Conservation (phyloP, 164 flowering plant species). For the Stephania cephalantha region DNA sequence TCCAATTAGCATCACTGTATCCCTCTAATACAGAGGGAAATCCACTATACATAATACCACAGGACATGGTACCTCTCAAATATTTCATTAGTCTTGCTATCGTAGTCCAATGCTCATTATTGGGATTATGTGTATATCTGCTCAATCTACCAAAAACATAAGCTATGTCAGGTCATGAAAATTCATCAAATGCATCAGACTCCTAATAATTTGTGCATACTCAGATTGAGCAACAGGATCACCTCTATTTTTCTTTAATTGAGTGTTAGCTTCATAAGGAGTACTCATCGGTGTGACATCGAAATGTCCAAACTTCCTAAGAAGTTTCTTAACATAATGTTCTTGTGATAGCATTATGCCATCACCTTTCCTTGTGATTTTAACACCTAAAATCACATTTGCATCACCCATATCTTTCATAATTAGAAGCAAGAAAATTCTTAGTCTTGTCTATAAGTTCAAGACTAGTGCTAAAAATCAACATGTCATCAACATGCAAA, state of each 20-base stretch:
- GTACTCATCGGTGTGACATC: background rate
- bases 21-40: background rate
- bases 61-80: too few relatives aligned
- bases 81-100: too few relatives aligned
- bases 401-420: too few relatives aligned
- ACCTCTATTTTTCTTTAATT: too few relatives aligned
- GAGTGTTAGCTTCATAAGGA: too few relatives aligned
- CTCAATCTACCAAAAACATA: background rate
- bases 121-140: background rate
- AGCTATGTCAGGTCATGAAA: background rate
- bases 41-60: background rate
- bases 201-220: too few relatives aligned
- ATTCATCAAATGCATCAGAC: background rate
- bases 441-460: too few relatives aligned
- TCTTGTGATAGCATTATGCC: background rate
- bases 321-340: background rate
- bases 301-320: background rate
- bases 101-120: background rate
- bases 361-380: background rate
- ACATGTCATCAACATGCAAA: too few relatives aligned
- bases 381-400: background rate
- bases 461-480: too few relatives aligned
- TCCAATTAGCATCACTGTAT: conserved; percentile 5
- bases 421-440: too few relatives aligned
- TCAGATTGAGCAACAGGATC: too few relatives aligned